phyloP scores from a whole-genome alignment of 2,329 filamentous ascomycete genomes.

The Colletotrichum aenigma region DNA sequence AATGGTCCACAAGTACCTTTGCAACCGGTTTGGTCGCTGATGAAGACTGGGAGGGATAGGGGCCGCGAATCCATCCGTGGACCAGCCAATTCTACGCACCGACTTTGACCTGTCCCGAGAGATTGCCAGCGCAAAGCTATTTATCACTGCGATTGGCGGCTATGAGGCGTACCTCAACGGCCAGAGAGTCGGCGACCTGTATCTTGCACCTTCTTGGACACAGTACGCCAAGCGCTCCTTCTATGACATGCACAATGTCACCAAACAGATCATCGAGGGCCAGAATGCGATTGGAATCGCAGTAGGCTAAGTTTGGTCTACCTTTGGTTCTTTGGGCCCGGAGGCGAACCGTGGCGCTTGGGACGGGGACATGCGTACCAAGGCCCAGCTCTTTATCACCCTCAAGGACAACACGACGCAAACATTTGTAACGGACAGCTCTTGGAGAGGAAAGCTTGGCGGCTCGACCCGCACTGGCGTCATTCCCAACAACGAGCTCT shows the following conservation, averaged over 20 bases:
- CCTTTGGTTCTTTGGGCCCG: not conserved
- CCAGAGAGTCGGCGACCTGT: not conserved
- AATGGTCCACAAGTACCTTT: not conserved
- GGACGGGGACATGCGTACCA: not conserved
- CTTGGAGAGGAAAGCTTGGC: not conserved
- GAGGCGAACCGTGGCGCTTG: not conserved
- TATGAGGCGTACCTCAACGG: not conserved
- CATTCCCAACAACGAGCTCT: not conserved
- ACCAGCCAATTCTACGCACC: not conserved
- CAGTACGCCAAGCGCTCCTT: not conserved
- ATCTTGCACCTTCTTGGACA: not conserved
- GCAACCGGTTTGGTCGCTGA: not conserved
- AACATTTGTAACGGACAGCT: not conserved
- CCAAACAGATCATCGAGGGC: not conserved
- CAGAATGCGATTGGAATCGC: not conserved
- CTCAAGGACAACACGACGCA: not conserved
- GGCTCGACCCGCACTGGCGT: not conserved
- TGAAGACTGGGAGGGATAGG: not conserved
- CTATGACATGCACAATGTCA: not conserved
- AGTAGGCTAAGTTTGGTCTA: not conserved
- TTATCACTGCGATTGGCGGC: not conserved
- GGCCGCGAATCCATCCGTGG: not conserved
- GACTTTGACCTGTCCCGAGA: not conserved
- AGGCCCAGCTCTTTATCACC: not conserved
- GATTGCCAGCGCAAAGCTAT: not conserved